Conservation (phyloP, 2,329 filamentous ascomycete species). For the Cryphonectria radicalis region DNA sequence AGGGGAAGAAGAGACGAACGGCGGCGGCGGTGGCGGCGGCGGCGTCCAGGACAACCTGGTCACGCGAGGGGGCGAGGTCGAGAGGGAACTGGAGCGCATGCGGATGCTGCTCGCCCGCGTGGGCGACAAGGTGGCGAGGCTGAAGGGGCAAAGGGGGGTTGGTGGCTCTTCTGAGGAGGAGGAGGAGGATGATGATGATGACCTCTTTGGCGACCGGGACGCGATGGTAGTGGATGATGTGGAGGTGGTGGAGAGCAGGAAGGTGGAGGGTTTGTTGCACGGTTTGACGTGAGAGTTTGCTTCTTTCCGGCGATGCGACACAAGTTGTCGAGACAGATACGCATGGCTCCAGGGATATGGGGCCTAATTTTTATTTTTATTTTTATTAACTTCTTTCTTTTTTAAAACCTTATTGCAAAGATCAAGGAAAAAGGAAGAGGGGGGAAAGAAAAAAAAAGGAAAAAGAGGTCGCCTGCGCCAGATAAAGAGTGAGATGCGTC, state of each 20-base stretch:
- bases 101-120: conserved; percentile 65
- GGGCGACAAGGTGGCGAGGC: conserved; percentile 52
- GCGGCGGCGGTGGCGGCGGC: conserved; percentile 17
- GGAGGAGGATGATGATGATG: conserved; percentile 8
- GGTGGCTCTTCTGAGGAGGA: conserved; percentile 1
- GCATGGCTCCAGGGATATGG: not conserved
- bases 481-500: not conserved
- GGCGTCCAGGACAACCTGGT: conserved; percentile 69
- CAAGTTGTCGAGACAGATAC: too few relatives aligned
- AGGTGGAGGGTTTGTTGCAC: conserved; percentile 48
- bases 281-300: conserved; percentile 31
- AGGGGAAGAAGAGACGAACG: conserved; percentile 27
- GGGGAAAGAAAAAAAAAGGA: too few relatives aligned
- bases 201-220: conserved; percentile 31
- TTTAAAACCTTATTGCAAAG: too few relatives aligned
- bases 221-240: conserved; percentile 41
- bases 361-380: not conserved
- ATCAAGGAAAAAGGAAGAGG: too few relatives aligned
- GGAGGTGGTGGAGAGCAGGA: conserved; percentile 45
- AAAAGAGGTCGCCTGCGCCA: not conserved
- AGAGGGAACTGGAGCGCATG: conserved; percentile 69
- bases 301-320: not conserved
- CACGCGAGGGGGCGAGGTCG: conserved; percentile 66
- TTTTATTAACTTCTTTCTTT: too few relatives aligned
- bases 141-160: conserved; percentile 36